Conservation (phyloP, 306 rosid species). For the Corylus avellana region DNA sequence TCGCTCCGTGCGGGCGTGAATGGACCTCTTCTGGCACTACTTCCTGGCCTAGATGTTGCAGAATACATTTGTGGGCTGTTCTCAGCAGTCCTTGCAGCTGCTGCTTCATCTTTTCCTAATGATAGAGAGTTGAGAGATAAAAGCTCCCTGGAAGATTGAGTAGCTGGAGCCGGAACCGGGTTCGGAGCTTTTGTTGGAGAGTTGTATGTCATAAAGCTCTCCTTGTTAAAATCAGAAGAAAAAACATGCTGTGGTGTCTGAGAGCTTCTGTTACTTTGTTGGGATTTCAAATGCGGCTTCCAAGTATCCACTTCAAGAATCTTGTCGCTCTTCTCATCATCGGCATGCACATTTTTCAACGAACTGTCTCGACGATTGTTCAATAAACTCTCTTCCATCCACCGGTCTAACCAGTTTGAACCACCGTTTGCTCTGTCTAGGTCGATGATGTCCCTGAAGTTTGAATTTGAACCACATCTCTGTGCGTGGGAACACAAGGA, state of each 20-base stretch:
- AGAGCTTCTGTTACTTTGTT: conserved; percentile 40
- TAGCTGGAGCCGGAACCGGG: conserved; percentile 24
- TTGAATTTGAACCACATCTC: conserved; percentile 89
- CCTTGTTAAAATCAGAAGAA: conserved; percentile 40
- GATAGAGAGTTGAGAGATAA: conserved; percentile 38
- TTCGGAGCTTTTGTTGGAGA: conserved; percentile 54
- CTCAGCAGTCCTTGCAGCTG: conserved; percentile 44
- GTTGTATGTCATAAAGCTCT: conserved; percentile 34
- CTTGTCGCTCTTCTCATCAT: conserved; percentile 79
- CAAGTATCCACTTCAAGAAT: conserved; percentile 97
- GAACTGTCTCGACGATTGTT: conserved; percentile 40
- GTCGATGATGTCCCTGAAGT: conserved; percentile 43
- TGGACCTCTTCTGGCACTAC: conserved; percentile 52
- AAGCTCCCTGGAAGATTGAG: conserved; percentile 40
- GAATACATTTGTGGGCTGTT: conserved; percentile 70
- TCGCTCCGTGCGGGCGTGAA: conserved; percentile 83
- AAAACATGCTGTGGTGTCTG: conserved; percentile 41
- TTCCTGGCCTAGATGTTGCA: conserved; percentile 66
- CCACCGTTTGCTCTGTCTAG: conserved; percentile 44
- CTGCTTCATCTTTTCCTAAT: conserved; percentile 54
- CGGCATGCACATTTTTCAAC: conserved; percentile 32
- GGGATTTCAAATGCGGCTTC: conserved; percentile 71
- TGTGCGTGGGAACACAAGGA: conserved; percentile 31
- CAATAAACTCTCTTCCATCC: conserved; percentile 87
- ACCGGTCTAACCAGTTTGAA: conserved; percentile 68